Evolutionary conservation across 75 land plant species (phyloP), one percentile per base, ranked within the genome.

Genomic region (Larix kaempferi): DNA sequence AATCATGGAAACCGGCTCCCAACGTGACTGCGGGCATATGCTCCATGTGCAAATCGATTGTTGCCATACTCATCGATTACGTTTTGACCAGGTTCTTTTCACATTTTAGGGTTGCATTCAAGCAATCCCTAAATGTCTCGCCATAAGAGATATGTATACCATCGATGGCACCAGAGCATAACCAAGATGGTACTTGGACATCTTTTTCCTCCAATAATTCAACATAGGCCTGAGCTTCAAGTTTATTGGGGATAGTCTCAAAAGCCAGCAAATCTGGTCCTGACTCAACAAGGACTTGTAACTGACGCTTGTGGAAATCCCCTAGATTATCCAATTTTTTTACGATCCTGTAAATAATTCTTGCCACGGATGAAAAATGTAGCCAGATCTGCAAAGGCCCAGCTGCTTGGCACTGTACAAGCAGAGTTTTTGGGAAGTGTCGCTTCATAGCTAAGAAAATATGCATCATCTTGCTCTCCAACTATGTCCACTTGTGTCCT

Each of bases 241-340:
- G 79, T 76, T 94, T 94, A 77, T 89, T 92, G 5, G 99, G 99
- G 64, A 92, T 94, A 15, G 99, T 94, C 78, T 96, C 99, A 82
- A 96, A 89, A 12, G 99, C 99, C 12, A 96, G 85, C 75, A 94
- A 79, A 81, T 96, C 99, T 65, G 99, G 82, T 39, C 93, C 90
- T 16, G 99, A 86, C 75, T 86, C 80, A 1, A 85, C 87, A 59
- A 94, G 88, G 78, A 96, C 87, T 77, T 88, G 88, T 77, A 96
- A 78, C 60, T 98, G 84, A 23, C 92, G 85, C 41, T 93, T 83
- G 62, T 96, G 99, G 71, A 96, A 96, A 76, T 94, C 98, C 78
- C 94, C 94, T 56, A 96, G 79, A 79, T 88, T 94, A n/a, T 91
- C 87, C 80, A 92, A 41, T 55, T 93, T 96, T 96, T 56, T 83